These are phyloP conservation scores for Poa annua DNA, from an alignment of 176 grass and related monocot species.

Conservation along the genomic window DNA sequence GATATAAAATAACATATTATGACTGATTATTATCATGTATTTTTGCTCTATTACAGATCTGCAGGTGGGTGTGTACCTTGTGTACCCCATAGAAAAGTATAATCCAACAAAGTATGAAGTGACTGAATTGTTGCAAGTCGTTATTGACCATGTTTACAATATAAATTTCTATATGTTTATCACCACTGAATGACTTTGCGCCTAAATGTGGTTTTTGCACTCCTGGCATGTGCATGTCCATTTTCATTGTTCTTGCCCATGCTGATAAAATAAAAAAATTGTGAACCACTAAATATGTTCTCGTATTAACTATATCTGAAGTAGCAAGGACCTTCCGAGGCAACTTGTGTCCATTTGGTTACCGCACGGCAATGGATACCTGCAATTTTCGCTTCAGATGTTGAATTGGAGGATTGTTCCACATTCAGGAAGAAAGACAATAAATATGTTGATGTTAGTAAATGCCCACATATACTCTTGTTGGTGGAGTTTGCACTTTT, in stretches of 20 bases:
- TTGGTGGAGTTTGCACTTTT: slow-evolving; percentile 54
- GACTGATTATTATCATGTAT: neutral
- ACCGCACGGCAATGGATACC: slow-evolving; percentile 48
- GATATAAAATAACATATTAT: neutral
- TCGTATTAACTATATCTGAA: slow-evolving; percentile 58
- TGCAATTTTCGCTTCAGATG: slow-evolving; percentile 77
- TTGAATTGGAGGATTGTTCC: slow-evolving; percentile 75
- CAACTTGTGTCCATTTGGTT: slow-evolving; percentile 75
- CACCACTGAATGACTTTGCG: slow-evolving; percentile 71
- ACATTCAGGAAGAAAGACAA: slow-evolving; percentile 63
- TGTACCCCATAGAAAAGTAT: slow-evolving; percentile 65
- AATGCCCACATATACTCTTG: slow-evolving; percentile 51
- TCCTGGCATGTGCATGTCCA: slow-evolving; percentile 86
- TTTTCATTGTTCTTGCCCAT: slow-evolving; percentile 64
- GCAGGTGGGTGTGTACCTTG: slow-evolving; percentile 71
- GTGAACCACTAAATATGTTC: slow-evolving; percentile 58
- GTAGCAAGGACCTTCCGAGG: slow-evolving; percentile 60
- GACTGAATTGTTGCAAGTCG: slow-evolving; percentile 58
- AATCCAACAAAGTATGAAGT: slow-evolving; percentile 58
- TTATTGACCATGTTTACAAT: slow-evolving; percentile 66
- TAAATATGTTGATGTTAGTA: no score
- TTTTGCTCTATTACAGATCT: slow-evolving; percentile 38
- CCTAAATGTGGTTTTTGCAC: slow-evolving; percentile 78
- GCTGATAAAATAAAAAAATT: slow-evolving; percentile 59
- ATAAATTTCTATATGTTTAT: slow-evolving; percentile 59